Evolutionary conservation across 129 eudicot species (phyloP), one percentile per base, ranked within the genome.

Genomic region (Calendula officinalis): DNA sequence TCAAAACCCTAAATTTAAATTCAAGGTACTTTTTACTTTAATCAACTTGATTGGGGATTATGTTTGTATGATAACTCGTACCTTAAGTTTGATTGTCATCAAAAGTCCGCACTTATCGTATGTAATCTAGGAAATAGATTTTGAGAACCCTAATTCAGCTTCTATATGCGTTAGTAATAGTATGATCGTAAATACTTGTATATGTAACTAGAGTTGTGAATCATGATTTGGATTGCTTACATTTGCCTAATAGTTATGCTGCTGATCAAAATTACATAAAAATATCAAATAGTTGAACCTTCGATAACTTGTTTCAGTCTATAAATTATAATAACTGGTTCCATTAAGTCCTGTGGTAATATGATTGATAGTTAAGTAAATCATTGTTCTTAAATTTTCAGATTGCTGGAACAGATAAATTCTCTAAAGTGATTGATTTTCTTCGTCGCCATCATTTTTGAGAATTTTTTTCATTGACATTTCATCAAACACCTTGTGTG

Each of bases 341-440:
- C 32, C n/a, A 6, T 53, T 39, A 60, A 30, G 12, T 71, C 36
- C 46, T 61, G 6, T 3, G 15, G 55, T 45, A 50, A 60, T 64
- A 7, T 36, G 13, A 42, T 72, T 36, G 27, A 12, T 52, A n/a
- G 10, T 46, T 61, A 60, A 38, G 48, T 54, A 41, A 39, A 53
- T 41, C 33, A 39, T 46, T 62, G 36, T 62, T 58, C 51, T 54
- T 13, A 38, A 12, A 71, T 38, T 38, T 46, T 70, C 77, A 90
- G 97, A 87, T 90, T 68, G 82, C 82, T 43, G 91, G 95, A 49
- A 71, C 80, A 0, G 97, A 86, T 58, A 90, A 80, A 65, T 90
- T 90, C 71, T 86, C 80, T n/a, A 81, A 76, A 69, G 95, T 90
- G 52, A 83, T 90, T 71, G 89, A 90, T 68, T 90, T 90, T 83